Base-by-base conservation (phyloP, 164 flowering plant species). In the Piper betle region DNA sequence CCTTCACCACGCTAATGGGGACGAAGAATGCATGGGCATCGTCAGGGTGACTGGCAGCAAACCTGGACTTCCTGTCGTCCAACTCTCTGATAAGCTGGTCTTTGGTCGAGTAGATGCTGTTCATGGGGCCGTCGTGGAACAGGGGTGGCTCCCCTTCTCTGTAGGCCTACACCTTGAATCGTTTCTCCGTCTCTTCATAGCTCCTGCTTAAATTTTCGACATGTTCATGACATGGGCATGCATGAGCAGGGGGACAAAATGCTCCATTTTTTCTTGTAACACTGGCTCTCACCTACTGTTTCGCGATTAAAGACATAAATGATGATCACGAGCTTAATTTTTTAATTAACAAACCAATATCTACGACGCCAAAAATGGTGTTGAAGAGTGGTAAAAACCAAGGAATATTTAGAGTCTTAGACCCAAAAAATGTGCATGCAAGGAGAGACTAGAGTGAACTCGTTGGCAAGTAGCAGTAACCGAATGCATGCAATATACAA, bases 111-210 rank as follows among this genome's bases (percentile, higher is more conserved):
- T 87, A 87, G 19, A 83, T 82, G 73, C 73, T 41, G 48, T 74
- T 78, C 57, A 75, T 2, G 3, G 91, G 95, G 2, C 88, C 91
- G 9, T 43, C 58, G 54, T 87, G 88, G 2, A 77, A 55, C 6
- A 84, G 37, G 0, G 91, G 95, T 1, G 53, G 69, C 66, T 78
- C 87, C 54, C 95, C 95, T 70, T 87, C 95, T 55, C 50, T 76
- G 74, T 87, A 84, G 0, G 52, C 52, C 85, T 85, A 87, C 2
- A 87, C 62, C 67, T 80, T 84, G 68, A 87, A 78, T 59, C 81
- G 81, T 74, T 82, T 81, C 82, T 64, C 71, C 88, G 84, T 87
- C 67, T 87, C 94, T n/a, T 70, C 70, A 64, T 84, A 83, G 42
- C 95, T 87, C 79, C 95, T 87, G 77, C 9, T 38, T 8, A 10